Base-by-base conservation (phyloP, 257 asterid genomes). In the Capsicum pubescens region DNA sequence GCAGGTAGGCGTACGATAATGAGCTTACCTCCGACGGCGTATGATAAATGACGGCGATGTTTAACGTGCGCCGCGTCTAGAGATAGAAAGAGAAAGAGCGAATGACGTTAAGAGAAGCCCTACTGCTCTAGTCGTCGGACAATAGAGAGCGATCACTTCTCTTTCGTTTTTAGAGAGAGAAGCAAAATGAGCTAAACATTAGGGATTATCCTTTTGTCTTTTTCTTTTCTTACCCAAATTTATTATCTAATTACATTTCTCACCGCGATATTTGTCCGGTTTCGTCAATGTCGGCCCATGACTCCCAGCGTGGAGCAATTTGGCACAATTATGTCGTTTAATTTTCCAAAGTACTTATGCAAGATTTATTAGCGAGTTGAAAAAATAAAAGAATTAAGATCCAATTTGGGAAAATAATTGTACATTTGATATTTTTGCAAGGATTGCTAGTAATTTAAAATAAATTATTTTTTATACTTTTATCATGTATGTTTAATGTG, bases 1-100 rank as follows among this genome's bases (percentile, higher is more conserved):
- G 61, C 13, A 16, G 15, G 87, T 68, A 81, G 82, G 59, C 55
- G 71, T 80, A 83, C 69, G 87, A 83, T 52, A 64, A 70, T 67
- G 79, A 87, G 88, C 89, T 86, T 87, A 90, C 92, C 93, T 89
- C 85, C 69, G 87, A 81, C 84, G 91, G 95, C 92, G 92, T 84
- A 85, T 19, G 92, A 87, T 85, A 89, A 69, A 83, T 66, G 84
- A 80, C 88, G 86, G 91, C 94, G 88, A 87, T 61, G 70, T n/a
- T 63, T 88, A 84, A 86, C 90, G 88, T 85, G 91, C 93, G 87
- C 92, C 89, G 85, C 87, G 86, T 77, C 63, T 83, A 83, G 86
- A 83, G 85, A 82, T 55, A 83, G n/a, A 86, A 74, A 83, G 84
- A 85, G 86, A 85, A 88, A 86, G 72, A 59, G 54, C 58, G 84